phyloP scores from a whole-genome alignment of 1,284 basidiomycete genomes.

The Fomitopsis betulina region DNA sequence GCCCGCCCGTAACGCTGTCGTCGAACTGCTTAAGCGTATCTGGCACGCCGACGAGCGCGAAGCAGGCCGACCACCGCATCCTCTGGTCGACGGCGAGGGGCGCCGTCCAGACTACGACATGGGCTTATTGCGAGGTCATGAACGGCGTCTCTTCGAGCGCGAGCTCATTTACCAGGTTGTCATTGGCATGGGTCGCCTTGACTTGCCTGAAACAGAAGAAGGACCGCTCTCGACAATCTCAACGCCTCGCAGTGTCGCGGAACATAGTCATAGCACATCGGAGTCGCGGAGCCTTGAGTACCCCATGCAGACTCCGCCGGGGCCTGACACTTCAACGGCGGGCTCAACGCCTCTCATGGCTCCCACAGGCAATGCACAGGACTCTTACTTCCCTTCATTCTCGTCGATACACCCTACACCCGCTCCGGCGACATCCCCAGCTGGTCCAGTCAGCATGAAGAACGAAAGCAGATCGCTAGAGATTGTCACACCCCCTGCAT shows the following conservation, averaged over 20 bases:
- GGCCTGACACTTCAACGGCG: slow-evolving; percentile 2
- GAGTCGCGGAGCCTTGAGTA: neutral
- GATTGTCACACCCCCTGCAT: slow-evolving; percentile 1
- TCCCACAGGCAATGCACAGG: neutral
- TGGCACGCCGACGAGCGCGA: slow-evolving; percentile 45
- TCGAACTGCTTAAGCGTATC: slow-evolving; percentile 71
- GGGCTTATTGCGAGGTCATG: slow-evolving; percentile 49
- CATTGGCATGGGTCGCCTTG: slow-evolving; percentile 82
- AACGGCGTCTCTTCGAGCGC: slow-evolving; percentile 65
- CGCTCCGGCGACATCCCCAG: neutral
- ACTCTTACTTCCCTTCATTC: slow-evolving; percentile 4
- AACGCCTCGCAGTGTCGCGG: slow-evolving; percentile 5
- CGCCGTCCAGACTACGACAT: slow-evolving; percentile 23
- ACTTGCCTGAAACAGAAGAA: slow-evolving; percentile 29
- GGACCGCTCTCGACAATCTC: slow-evolving; percentile 2
- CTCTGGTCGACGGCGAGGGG: slow-evolving; percentile 28
- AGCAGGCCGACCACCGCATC: slow-evolving; percentile 13
- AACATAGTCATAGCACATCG: neutral
- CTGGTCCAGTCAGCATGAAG: neutral
- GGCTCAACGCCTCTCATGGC: slow-evolving; percentile 7
- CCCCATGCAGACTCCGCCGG: neutral
- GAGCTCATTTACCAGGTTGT: slow-evolving; percentile 84
- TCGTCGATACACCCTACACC: neutral
- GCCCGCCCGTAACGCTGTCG: slow-evolving; percentile 72
- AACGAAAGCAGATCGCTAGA: neutral